Base-by-base conservation (phyloP, 805 yeast species). In the Danielozyma ontarioensis region DNA sequence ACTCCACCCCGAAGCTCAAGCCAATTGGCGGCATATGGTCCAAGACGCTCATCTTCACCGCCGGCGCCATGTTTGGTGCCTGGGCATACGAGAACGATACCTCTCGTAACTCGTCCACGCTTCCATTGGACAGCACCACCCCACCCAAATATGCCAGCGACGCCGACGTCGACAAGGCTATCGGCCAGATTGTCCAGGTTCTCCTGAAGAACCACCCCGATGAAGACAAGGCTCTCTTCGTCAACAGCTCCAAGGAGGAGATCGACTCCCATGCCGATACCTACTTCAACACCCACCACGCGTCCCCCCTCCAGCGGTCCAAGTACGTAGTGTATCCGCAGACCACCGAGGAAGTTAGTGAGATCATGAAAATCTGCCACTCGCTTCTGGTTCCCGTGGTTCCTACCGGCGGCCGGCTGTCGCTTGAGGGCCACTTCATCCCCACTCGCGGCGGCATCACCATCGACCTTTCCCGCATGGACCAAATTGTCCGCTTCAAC, bases 361-460 rank as follows among this genome's bases (percentile, higher is more conserved):
- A 62, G 14, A 68, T 84, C 10, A 58, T 83, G 60, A 76, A 76
- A 44, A 59, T 81, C 5, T 78, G 84, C 35, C 77, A 81, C 47
- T 64, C 71, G 41, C 70, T 75, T 48, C 60, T 55, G 24, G 68
- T 84, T 3, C 90, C 94, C 4, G 76, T 83, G 36, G 77, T 84
- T n/a, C 88, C 93, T 1, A 81, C 59, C 37, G 74, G 86, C 1
- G 94, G 93, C 7, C 86, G 86, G 19, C 78, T 93, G 0, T 80
- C 90, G 0, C 59, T 84, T 26, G 94, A 84, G 53, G 94, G 93
- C n/a, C 88, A 84, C 49, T 80, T 76, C 52, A 67, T 80, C 29
- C 80, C 85, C 4, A 80, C 88, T 0, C 66, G 88, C 46, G 66
- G 72, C 4, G 83, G 84, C 2, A 66, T 82, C 3, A 66, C 74